phyloP scores from a whole-genome alignment of 495 filamentous ascomycete species.

The Aspergillus coremiiformis region DNA sequence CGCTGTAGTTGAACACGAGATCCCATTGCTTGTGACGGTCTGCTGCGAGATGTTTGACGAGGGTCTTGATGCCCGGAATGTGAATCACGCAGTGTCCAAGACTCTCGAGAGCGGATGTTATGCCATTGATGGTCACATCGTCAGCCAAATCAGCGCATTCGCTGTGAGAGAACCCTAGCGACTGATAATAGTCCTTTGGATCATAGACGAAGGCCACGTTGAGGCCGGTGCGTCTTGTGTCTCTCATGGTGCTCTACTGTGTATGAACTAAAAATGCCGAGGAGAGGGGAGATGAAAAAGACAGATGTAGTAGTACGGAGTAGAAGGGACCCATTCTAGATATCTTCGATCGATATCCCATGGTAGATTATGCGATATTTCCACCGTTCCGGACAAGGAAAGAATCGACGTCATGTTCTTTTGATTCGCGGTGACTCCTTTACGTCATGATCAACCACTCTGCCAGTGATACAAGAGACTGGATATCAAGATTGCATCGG shows the following conservation, averaged over 20 bases:
- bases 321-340: no score
- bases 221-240: neutral
- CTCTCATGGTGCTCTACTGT: neutral
- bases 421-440: neutral
- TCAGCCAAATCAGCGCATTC: neutral
- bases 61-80: neutral
- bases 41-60: neutral
- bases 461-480: neutral
- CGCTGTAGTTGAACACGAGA: neutral
- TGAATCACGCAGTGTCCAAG: neutral
- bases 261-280: neutral
- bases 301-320: no score
- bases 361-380: no score
- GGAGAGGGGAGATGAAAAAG: no score
- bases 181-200: neutral
- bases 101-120: neutral
- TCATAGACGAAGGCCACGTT: neutral
- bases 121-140: neutral
- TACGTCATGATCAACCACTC: neutral
- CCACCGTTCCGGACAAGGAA: neutral
- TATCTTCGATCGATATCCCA: no score
- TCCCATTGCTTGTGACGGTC: neutral
- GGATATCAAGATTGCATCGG: neutral
- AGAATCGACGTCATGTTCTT: no score
- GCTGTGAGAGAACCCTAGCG: neutral